Conservation (phyloP, 179 eudicot genomes). For the Actinidia chinensis region DNA sequence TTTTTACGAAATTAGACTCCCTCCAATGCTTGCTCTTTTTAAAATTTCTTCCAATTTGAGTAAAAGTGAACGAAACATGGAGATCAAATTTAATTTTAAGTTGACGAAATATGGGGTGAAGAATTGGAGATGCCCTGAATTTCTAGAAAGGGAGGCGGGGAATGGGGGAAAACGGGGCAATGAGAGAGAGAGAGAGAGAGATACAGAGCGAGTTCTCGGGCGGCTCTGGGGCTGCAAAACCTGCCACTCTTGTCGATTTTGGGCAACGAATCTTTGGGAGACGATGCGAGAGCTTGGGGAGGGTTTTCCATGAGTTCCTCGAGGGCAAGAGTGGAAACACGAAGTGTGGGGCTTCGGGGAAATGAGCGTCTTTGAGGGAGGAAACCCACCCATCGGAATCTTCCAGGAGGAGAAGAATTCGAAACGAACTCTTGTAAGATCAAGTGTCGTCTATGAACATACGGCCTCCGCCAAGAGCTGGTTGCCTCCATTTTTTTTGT, state of each 20-base stretch:
- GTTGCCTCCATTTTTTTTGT: not conserved
- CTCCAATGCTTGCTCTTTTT: too few relatives aligned
- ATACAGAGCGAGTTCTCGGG: conserved; percentile 87
- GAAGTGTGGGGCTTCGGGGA: conserved; percentile 16
- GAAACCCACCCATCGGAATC: conserved; percentile 6
- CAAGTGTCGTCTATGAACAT: not conserved
- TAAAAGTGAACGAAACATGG: too few relatives aligned
- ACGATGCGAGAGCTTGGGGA: not conserved
- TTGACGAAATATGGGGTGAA: too few relatives aligned
- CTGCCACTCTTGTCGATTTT: conserved; percentile 77
- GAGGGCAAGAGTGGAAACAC: conserved; percentile 21
- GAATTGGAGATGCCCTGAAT: too few relatives aligned
- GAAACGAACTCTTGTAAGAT: not conserved
- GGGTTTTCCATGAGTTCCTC: conserved; percentile 19
- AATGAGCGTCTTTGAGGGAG: conserved; percentile 11
- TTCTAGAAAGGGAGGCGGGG: too few relatives aligned
- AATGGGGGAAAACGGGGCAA: too few relatives aligned
- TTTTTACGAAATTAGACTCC: too few relatives aligned
- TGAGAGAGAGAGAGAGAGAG: conserved; percentile 4
- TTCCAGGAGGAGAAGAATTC: not conserved
- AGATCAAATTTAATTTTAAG: too few relatives aligned
- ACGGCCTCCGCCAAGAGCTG: conserved; percentile 12
- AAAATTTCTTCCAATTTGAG: too few relatives aligned
- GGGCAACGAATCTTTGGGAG: conserved; percentile 39
- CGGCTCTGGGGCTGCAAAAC: conserved; percentile 92